phyloP scores from a whole-genome alignment of 2,329 filamentous ascomycete genomes.

The Dactylellina sp. region DNA sequence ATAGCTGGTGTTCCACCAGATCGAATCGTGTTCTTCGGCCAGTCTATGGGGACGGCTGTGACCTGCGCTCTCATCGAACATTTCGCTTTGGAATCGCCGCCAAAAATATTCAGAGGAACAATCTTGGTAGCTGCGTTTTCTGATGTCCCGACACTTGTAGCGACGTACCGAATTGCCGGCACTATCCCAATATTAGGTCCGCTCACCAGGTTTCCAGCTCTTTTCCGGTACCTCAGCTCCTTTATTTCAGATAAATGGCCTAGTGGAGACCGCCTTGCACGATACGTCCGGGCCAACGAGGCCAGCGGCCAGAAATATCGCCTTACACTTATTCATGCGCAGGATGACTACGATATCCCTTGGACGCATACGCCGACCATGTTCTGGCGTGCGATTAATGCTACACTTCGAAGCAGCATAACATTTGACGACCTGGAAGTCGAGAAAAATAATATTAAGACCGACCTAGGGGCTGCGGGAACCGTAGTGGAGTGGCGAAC shows the following conservation, averaged over 20 bases:
- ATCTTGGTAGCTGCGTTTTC: slow-evolving; percentile 71
- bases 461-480: slow-evolving; percentile 67
- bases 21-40: slow-evolving; percentile 71
- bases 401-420: slow-evolving; percentile 63
- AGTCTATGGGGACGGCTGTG: slow-evolving; percentile 72
- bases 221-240: slow-evolving; percentile 66
- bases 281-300: slow-evolving; percentile 65
- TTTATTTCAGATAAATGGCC: slow-evolving; percentile 69
- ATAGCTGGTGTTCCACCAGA: slow-evolving; percentile 68
- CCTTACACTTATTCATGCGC: slow-evolving; percentile 67
- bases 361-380: slow-evolving; percentile 67
- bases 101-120: slow-evolving; percentile 68
- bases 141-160: slow-evolving; percentile 68
- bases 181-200: slow-evolving; percentile 70
- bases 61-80: slow-evolving; percentile 66
- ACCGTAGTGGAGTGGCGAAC: slow-evolving; percentile 68
- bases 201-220: slow-evolving; percentile 66
- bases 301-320: slow-evolving; percentile 63
- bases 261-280: slow-evolving; percentile 67
- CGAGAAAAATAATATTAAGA: slow-evolving; percentile 64
- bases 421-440: slow-evolving; percentile 66
- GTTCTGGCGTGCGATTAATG: slow-evolving; percentile 70
- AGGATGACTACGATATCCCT: slow-evolving; percentile 69
- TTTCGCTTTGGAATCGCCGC: slow-evolving; percentile 64
- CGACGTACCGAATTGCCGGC: slow-evolving; percentile 71